A percentile compares a stretch with the other conserved stretches of the same genome.
phyloP scores from a whole-genome alignment of 768 basidiomycete species.

The Podaxis mareebaensis region DNA sequence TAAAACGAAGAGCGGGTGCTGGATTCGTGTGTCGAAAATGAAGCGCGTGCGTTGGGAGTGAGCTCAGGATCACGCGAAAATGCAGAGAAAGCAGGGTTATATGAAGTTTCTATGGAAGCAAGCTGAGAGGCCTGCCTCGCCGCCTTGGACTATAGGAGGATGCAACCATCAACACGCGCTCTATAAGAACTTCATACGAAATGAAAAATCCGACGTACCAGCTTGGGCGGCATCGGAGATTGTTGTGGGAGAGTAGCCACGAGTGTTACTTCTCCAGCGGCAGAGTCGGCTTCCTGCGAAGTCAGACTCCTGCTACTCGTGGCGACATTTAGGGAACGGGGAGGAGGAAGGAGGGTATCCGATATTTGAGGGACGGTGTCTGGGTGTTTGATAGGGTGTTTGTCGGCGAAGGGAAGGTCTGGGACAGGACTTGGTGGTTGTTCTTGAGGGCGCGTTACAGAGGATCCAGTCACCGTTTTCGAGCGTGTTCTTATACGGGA shows the following conservation, averaged over 20 bases:
- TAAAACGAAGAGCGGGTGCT: conserved; percentile 76
- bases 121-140: conserved; percentile 30
- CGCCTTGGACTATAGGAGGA: conserved; percentile 33
- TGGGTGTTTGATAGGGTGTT: conserved; percentile 20
- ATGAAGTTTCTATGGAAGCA: conserved; percentile 34
- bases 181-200: conserved; percentile 11
- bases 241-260: conserved; percentile 28
- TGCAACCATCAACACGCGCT: conserved; percentile 18
- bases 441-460: conserved; percentile 25
- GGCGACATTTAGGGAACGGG: conserved; percentile 27
- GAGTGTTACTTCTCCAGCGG: conserved; percentile 30
- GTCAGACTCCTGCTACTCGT: conserved; percentile 28
- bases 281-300: conserved; percentile 23
- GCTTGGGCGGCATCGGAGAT: conserved; percentile 29
- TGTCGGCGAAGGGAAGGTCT: conserved; percentile 36
- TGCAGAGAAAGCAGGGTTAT: conserved; percentile 42
- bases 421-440: conserved; percentile 26
- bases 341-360: conserved; percentile 19
- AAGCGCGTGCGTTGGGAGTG: conserved; percentile 54
- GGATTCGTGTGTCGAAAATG: conserved; percentile 63
- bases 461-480: conserved; percentile 44
- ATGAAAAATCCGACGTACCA: conserved; percentile 33
- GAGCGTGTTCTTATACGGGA: conserved; percentile 57
- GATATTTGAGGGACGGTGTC: conserved; percentile 23
- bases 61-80: conserved; percentile 50